A percentile compares a stretch with the other conserved stretches of the same genome.
Conservation (phyloP, 192 early-diverging fungal species). For the Rhizophlyctis rosea region DNA sequence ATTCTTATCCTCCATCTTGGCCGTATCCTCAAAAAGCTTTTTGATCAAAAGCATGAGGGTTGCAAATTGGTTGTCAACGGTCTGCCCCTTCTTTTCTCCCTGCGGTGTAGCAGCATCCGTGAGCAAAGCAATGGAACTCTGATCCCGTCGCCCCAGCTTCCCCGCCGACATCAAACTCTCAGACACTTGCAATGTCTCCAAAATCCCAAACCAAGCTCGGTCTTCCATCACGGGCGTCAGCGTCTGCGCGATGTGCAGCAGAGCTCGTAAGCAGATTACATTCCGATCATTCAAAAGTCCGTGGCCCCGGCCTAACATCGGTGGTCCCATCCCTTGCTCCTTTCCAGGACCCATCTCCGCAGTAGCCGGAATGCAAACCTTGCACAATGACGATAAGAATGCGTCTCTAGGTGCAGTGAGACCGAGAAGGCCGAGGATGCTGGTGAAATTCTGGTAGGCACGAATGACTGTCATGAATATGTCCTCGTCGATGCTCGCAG, state of each 20-base stretch:
- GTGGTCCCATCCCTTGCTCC: background rate
- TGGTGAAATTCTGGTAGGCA: slow-evolving; percentile 71
- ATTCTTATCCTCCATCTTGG: slow-evolving; percentile 50
- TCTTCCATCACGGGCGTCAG: slow-evolving; percentile 71
- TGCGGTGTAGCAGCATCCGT: slow-evolving; percentile 7
- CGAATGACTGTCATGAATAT: slow-evolving; percentile 72
- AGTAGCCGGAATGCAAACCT: slow-evolving; percentile 64
- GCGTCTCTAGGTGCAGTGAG: slow-evolving; percentile 79
- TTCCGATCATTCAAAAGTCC: slow-evolving; percentile 69
- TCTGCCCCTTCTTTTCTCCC: background rate
- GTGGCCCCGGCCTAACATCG: background rate
- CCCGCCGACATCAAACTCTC: slow-evolving; percentile 70
- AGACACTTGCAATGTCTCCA: slow-evolving; percentile 85
- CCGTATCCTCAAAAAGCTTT: slow-evolving; percentile 69
- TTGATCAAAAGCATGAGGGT: slow-evolving; percentile 36
- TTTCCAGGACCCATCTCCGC: background rate
- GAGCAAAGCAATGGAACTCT: slow-evolving; percentile 24
- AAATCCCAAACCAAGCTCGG: slow-evolving; percentile 77
- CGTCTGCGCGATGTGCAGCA: slow-evolving; percentile 68
- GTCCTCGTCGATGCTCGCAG: slow-evolving; percentile 76
- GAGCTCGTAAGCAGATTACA: slow-evolving; percentile 68
- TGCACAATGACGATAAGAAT: slow-evolving; percentile 81
- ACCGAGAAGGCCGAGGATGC: slow-evolving; percentile 75
- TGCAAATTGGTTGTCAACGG: slow-evolving; percentile 30
- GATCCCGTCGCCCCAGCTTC: slow-evolving; percentile 42